Percentiles rank a stretch among this genome's conserved stretches.
These are phyloP conservation scores for Haplosporangium gracile DNA, from an alignment of 192 early-diverging fungal genomes.

Conservation along the genomic window DNA sequence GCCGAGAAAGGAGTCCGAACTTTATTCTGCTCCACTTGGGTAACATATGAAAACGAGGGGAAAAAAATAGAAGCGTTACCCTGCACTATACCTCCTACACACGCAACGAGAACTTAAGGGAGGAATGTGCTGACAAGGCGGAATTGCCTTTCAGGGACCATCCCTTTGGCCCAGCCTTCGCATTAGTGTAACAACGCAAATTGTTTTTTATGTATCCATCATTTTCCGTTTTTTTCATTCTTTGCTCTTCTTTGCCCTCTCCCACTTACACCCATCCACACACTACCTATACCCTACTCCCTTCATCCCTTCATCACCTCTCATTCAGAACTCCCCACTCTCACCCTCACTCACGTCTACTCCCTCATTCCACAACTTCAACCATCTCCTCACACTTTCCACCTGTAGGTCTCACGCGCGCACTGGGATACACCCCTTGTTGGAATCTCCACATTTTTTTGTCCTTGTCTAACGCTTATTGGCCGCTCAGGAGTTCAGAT, in stretches of 20 bases:
- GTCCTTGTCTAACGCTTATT: not conserved
- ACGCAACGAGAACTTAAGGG: not conserved
- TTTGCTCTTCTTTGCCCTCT: constrained; percentile 5
- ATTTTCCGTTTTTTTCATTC: not conserved
- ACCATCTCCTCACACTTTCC: not conserved
- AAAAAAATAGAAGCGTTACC: not conserved
- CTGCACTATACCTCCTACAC: not conserved
- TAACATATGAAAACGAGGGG: not conserved
- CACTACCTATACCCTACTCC: not conserved
- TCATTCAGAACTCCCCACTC: not conserved
- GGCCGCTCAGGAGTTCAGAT: not conserved
- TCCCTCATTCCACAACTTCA: not conserved
- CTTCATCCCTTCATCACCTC: not conserved
- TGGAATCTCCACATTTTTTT: not conserved
- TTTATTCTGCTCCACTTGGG: not conserved
- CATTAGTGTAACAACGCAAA: not conserved
- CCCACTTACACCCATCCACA: not conserved
- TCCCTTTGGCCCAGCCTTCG: not conserved
- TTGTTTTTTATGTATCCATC: not conserved
- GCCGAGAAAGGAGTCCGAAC: not conserved
- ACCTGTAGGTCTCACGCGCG: not conserved
- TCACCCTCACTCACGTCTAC: not conserved
- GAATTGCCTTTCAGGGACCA: constrained; percentile 4
- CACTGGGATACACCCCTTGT: not conserved
- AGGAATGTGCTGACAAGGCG: not conserved